Evolutionary conservation across 495 filamentous ascomycete species (phyloP).

Genomic region (Neurospora sp.): DNA sequence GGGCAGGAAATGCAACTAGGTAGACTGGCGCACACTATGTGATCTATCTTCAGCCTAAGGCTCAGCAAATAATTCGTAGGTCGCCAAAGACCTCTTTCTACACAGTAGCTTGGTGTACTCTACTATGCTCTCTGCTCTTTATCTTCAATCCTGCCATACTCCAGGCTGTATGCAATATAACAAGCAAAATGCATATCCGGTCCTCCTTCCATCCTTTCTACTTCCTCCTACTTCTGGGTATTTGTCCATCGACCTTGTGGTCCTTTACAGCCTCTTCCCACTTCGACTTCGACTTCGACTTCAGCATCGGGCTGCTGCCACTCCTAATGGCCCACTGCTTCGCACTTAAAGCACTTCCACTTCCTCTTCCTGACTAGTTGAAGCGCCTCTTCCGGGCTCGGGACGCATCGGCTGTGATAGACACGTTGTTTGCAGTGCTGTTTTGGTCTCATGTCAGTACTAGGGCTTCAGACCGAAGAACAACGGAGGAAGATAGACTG

Average conservation of each 20-base stretch:
- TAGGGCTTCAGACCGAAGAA: background rate
- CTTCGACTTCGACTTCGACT: background rate
- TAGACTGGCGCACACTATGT: no score
- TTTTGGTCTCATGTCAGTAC: slow-evolving; percentile 7
- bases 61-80: background rate
- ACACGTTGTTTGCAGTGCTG: slow-evolving; percentile 27
- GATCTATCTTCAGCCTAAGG: background rate
- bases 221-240: background rate
- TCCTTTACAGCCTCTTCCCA: background rate
- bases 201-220: background rate
- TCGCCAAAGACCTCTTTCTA: background rate
- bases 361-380: background rate
- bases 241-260: background rate
- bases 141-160: background rate
- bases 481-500: slow-evolving; percentile 3
- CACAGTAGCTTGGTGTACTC: background rate
- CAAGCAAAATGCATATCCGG: background rate
- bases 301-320: background rate
- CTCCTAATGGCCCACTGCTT: background rate
- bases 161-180: background rate
- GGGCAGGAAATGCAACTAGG: no score
- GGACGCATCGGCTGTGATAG: slow-evolving; percentile 18
- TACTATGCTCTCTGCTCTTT: background rate
- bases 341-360: slow-evolving; percentile 14
- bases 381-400: slow-evolving; percentile 5